A percentile compares a stretch with the other conserved stretches of the same genome.
These are phyloP conservation scores for Pythium guiyangense DNA, from an alignment of 352 stramenopile genomes.

Conservation along the genomic window DNA sequence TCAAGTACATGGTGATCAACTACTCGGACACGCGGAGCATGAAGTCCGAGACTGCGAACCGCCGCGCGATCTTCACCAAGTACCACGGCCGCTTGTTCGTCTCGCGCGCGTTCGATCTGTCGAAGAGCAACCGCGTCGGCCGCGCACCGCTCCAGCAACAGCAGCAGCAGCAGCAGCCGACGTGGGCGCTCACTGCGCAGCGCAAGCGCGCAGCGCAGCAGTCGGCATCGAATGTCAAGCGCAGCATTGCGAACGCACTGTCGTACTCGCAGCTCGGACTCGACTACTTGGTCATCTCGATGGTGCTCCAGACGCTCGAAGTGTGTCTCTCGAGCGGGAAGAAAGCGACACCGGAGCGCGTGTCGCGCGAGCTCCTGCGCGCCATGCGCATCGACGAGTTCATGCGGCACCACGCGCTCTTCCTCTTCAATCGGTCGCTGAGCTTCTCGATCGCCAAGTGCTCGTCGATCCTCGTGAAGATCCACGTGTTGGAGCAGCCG, in stretches of 20 bases:
- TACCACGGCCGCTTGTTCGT: conserved; percentile 82
- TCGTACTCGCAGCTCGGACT: conserved; percentile 78
- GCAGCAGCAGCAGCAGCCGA: conserved; percentile 13
- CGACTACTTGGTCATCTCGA: conserved; percentile 74
- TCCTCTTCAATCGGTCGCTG: conserved; percentile 82
- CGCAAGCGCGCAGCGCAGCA: conserved; percentile 12
- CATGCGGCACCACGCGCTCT: conserved; percentile 79
- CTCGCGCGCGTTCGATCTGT: conserved; percentile 74
- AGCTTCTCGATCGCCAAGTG: conserved; percentile 85
- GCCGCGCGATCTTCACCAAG: conserved; percentile 79
- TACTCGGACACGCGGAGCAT: conserved; percentile 85
- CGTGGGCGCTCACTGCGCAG: background rate
- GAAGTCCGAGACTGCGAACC: conserved; percentile 83
- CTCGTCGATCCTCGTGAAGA: conserved; percentile 84
- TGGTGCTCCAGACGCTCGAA: conserved; percentile 79
- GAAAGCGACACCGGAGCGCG: conserved; percentile 75
- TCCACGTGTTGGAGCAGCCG: conserved; percentile 81
- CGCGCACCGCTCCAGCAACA: conserved; percentile 27
- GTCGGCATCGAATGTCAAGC: conserved; percentile 47
- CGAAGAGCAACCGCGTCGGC: conserved; percentile 69
- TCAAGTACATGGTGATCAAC: conserved; percentile 90
- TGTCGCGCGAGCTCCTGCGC: conserved; percentile 66
- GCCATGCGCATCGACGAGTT: conserved; percentile 86
- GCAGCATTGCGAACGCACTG: conserved; percentile 73
- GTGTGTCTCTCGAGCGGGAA: conserved; percentile 84